These are phyloP conservation scores for Podospora comata DNA, from an alignment of 495 filamentous ascomycete genomes.

Conservation along the genomic window DNA sequence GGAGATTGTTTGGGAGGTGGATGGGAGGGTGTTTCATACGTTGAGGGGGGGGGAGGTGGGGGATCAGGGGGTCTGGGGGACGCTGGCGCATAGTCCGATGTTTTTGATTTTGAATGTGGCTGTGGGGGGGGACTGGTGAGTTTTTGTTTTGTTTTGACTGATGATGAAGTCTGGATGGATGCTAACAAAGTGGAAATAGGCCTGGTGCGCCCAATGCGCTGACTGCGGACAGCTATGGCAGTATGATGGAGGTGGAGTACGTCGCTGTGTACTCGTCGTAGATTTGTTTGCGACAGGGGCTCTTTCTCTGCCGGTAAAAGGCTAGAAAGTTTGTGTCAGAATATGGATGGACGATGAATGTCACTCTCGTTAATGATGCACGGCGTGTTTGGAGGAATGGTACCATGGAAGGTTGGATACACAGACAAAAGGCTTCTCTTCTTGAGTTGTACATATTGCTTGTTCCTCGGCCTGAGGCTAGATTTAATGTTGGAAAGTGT, in stretches of 20 bases:
- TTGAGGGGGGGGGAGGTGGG: constrained; percentile 41
- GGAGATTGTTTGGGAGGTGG: constrained; percentile 45
- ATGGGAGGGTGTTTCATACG: constrained; percentile 40
- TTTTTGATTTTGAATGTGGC: constrained; percentile 51
- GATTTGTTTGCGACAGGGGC: background rate
- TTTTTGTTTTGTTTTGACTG: constrained; percentile 3
- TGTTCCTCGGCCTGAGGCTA: background rate
- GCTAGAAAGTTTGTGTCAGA: background rate
- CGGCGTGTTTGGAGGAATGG: background rate
- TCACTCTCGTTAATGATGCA: constrained; percentile 1
- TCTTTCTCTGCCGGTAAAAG: background rate
- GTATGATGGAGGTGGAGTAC: constrained; percentile 52
- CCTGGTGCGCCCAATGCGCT: constrained; percentile 31
- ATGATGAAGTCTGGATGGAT: background rate
- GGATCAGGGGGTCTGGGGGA: constrained; percentile 44
- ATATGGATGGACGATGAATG: background rate
- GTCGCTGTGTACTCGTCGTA: constrained; percentile 40
- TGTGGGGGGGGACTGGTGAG: constrained; percentile 49
- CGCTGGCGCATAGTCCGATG: constrained; percentile 46
- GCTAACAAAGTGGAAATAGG: constrained; percentile 17
- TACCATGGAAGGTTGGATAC: background rate
- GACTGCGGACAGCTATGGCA: constrained; percentile 43
- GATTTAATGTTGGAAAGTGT: background rate
- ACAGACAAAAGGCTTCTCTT: constrained; percentile 1
- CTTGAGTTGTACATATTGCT: constrained; percentile 8